Evolutionary conservation across 768 basidiomycete species (phyloP).

Genomic region (Cystobasidiopsis lactophilus): DNA sequence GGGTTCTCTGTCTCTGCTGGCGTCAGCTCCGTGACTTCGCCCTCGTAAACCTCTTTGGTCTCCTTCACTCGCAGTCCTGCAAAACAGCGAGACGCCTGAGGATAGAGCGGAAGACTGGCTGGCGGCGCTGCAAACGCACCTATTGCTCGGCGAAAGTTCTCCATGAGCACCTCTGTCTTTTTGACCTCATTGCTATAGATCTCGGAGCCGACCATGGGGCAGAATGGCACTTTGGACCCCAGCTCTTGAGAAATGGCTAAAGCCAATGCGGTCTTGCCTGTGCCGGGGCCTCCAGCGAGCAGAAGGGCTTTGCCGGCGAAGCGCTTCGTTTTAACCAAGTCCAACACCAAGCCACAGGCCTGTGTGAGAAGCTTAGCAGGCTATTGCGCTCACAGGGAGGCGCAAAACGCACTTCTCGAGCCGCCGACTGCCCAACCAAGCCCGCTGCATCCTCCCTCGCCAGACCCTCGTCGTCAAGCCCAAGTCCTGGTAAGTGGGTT

Average conservation of each 20-base stretch:
- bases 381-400: neutral
- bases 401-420: constrained; percentile 50
- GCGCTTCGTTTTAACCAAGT: constrained; percentile 70
- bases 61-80: constrained; percentile 91
- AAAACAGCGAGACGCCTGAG: neutral
- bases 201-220: constrained; percentile 94
- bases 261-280: constrained; percentile 92
- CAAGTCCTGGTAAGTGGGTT: constrained; percentile 41
- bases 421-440: constrained; percentile 72
- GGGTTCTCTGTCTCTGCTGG: constrained; percentile 95
- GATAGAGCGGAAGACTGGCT: neutral
- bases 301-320: constrained; percentile 83
- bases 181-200: constrained; percentile 94
- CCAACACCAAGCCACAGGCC: constrained; percentile 79
- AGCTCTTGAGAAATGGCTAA: constrained; percentile 88
- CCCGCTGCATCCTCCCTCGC: constrained; percentile 54
- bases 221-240: constrained; percentile 85
- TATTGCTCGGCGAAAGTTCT: constrained; percentile 82
- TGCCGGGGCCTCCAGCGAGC: constrained; percentile 86
- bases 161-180: constrained; percentile 93
- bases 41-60: constrained; percentile 96
- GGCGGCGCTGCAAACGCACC: constrained; percentile 34
- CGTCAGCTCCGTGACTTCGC: constrained; percentile 90
- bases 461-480: constrained; percentile 59
- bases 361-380: constrained; percentile 25